Evolutionary conservation across 2,329 filamentous ascomycete species (phyloP), one percentile per base, ranked within the genome.

Genomic region (Cordyceps cateniannulata): DNA sequence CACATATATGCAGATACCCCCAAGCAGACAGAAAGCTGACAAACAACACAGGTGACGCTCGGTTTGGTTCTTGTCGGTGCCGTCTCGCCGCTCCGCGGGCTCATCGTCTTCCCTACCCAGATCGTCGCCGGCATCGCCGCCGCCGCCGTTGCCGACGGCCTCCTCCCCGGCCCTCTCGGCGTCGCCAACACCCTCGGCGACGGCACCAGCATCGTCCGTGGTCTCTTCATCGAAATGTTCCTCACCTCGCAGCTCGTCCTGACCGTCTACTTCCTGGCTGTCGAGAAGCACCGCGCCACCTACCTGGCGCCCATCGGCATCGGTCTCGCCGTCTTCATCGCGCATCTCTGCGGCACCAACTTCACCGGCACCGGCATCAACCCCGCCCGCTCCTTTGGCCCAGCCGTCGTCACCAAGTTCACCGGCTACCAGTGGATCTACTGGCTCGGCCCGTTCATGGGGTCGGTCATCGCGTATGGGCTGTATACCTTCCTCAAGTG

Each of bases 271-370:
- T 87, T 90, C 82, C 78, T 90, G 49, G 87, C 87, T 0, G 83
- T 85, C 4, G 87, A 90, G 70, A 91, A 91, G 74, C 87, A 91
- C 71, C 85, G 86, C 49, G 84, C 84, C 2, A 91, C 88, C 0
- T 90, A 81, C 68, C 74, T 91, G 1, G 88, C 88, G 0, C 88
- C 89, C 0, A 75, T 91, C 3, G 87, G 86, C 14, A 90, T 92
- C 65, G 89, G 89, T 1, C 72, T 90, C 2, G 78, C 87, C 0
- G 79, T 91, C 58, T 91, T 91, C 70, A 80, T 91, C 48, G 75
- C 75, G 5, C 74, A 81, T 69, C 70, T 80, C 55, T 72, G 70
- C 42, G 74, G 75, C 27, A 76, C 79, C 24, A 76, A 77, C 64
- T 81, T 74, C 64, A 81, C 79, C 1, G 77, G 77, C 24, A 79